Base-by-base conservation (phyloP, 1,139 yeast genomes). In the Debaryomyces nepalensis region DNA sequence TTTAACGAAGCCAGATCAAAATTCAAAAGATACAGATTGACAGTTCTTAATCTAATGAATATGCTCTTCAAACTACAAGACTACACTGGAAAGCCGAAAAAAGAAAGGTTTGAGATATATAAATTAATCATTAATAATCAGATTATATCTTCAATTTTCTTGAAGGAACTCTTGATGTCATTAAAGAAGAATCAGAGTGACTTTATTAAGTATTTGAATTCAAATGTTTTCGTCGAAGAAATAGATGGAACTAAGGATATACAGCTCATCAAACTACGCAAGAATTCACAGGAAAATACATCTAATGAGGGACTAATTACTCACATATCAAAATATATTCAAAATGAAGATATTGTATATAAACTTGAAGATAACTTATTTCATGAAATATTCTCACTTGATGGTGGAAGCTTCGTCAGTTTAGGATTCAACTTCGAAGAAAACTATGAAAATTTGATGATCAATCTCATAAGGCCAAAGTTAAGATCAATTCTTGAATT, bases 381-480 rank as follows among this genome's bases (percentile, higher is more conserved):
- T 49, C 55, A 61, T 50, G 79, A 73, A 50, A 56, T 71, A 2
- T 71, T 68, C 44, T 58, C 75, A 2, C 51, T 72, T 38, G 61
- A 58, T 43, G 75, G 77, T 0, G 71, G 70, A 6, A 44, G 51
- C 9, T 59, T 55, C 15, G 45, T 46, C 14, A 44, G 50, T 20
- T 41, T 44, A 24, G 49, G 52, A 9, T 58, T 62, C 1, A 53
- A 52, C 21, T 48, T 64, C 26, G 69, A 68, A 42, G 79, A 73
- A 42, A 73, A 70, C 45, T 59, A 58, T 41, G 66, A 64, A 31
- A 72, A 72, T 42, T 52, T 72, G 39, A 68, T 72, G 72, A 55
- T 70, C 30, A 60, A 60, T 37, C 54, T 72, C 21, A 43, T 72
- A n/a, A 57, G 77, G 29, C 78, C 79, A 3, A 63, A 61, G 33